Conservation (phyloP, 1,284 basidiomycete genomes). For the Irpex rosettiformis region DNA sequence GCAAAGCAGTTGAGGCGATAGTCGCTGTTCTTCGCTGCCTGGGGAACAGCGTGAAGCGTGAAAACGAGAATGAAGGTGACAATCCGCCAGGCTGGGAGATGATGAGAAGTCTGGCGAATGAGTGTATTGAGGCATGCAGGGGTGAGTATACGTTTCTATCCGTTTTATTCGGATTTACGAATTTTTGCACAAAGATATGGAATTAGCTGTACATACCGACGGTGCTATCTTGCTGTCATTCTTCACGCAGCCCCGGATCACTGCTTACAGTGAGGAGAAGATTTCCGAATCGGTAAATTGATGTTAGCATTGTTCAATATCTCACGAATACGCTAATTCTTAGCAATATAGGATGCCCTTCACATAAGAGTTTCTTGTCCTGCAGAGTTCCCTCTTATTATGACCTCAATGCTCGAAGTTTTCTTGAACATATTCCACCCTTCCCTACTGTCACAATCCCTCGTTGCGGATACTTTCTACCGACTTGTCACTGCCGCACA, state of each 20-base stretch:
- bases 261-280: not conserved
- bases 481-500: conserved; percentile 36
- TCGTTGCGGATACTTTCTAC: conserved; percentile 44
- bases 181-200: conserved; percentile 5
- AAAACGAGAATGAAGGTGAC: conserved; percentile 28
- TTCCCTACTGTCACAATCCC: conserved; percentile 40
- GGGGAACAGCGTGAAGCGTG: conserved; percentile 32
- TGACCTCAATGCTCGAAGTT: conserved; percentile 43
- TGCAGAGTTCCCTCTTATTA: conserved; percentile 41
- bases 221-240: not conserved
- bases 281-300: not conserved
- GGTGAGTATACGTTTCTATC: conserved; percentile 35
- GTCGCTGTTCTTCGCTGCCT: conserved; percentile 37
- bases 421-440: conserved; percentile 38
- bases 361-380: conserved; percentile 19
- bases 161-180: no score
- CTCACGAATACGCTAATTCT: not conserved
- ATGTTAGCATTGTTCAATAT: not conserved
- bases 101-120: conserved; percentile 41
- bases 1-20: conserved; percentile 31
- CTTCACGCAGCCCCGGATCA: not conserved
- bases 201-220: not conserved
- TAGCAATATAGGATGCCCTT: not conserved
- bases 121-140: conserved; percentile 28
- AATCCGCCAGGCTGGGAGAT: conserved; percentile 37